These are phyloP conservation scores for Nematocida displodere DNA, from an alignment of 371 early-diverging fungal genomes.

Conservation along the genomic window DNA sequence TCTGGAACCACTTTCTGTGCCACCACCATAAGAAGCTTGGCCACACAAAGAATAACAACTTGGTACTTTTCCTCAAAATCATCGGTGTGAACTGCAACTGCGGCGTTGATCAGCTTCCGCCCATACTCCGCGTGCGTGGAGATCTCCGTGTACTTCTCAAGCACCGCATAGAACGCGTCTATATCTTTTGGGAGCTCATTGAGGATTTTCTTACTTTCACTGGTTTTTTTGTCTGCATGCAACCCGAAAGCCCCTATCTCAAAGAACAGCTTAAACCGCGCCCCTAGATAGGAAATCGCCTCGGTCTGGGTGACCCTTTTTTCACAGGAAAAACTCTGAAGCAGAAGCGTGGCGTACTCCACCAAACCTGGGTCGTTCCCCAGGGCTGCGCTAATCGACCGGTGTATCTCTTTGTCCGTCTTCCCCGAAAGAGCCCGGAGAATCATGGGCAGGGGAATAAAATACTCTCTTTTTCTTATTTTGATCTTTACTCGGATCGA, in stretches of 20 bases:
- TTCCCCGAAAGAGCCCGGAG: slow-evolving; percentile 76
- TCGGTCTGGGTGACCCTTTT: slow-evolving; percentile 29
- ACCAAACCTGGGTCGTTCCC: neutral
- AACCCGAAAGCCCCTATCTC: neutral
- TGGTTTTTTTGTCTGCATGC: too few relatives aligned
- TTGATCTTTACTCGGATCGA: slow-evolving; percentile 77
- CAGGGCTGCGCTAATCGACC: neutral
- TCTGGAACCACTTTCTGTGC: slow-evolving; percentile 81
- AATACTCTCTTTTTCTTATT: slow-evolving; percentile 81
- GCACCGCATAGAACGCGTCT: neutral
- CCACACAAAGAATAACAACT: slow-evolving; percentile 74
- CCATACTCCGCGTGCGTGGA: slow-evolving; percentile 74
- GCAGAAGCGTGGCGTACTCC: slow-evolving; percentile 33
- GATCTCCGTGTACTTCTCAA: slow-evolving; percentile 67
- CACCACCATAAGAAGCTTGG: slow-evolving; percentile 83
- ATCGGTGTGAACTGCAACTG: slow-evolving; percentile 79
- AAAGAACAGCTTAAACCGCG: neutral
- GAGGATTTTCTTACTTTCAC: neutral
- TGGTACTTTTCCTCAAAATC: slow-evolving; percentile 81
- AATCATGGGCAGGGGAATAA: slow-evolving; percentile 81
- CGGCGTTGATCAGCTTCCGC: slow-evolving; percentile 70
- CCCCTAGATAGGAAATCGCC: slow-evolving; percentile 9
- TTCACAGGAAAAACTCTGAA: slow-evolving; percentile 40
- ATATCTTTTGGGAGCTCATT: neutral
- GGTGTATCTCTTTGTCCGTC: slow-evolving; percentile 82